Percentiles rank a stretch among this genome's conserved stretches.
Conservation (phyloP, 1,284 basidiomycete genomes). For the Vanrija pseudolonga region DNA sequence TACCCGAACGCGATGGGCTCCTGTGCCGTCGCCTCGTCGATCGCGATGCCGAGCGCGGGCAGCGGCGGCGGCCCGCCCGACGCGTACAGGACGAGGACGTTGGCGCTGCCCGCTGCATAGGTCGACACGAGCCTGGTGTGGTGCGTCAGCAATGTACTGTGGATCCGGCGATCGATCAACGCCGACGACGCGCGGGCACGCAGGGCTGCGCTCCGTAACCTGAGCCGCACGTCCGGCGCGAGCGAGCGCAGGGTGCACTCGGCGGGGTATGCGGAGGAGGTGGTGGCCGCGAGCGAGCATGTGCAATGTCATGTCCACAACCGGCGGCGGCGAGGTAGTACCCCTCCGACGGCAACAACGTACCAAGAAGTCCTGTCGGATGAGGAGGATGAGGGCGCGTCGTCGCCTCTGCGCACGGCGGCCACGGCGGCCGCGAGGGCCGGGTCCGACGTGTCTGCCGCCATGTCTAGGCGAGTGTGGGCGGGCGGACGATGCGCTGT, state of each 20-base stretch:
- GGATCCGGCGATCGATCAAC: too few relatives aligned
- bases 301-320: too few relatives aligned
- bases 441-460: constrained; percentile 35
- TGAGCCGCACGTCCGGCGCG: constrained; percentile 1
- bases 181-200: not conserved
- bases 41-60: constrained; percentile 17
- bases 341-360: not conserved
- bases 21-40: constrained; percentile 10
- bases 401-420: constrained; percentile 22
- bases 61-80: constrained; percentile 25
- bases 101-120: not conserved
- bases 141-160: not conserved
- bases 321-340: too few relatives aligned
- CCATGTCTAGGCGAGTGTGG: constrained; percentile 20
- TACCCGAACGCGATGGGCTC: constrained; percentile 7
- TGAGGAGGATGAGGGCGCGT: not conserved
- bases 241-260: not conserved
- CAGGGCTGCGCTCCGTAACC: not conserved
- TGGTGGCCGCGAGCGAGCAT: too few relatives aligned
- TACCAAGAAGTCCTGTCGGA: constrained; percentile 29
- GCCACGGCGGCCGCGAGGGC: constrained; percentile 20
- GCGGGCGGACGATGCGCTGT: not conserved
- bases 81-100: constrained; percentile 28
- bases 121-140: not conserved
- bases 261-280: too few relatives aligned